Evolutionary conservation across 768 basidiomycete species (phyloP), one percentile per base, ranked within the genome.

Genomic region (Amanita phalloides): DNA sequence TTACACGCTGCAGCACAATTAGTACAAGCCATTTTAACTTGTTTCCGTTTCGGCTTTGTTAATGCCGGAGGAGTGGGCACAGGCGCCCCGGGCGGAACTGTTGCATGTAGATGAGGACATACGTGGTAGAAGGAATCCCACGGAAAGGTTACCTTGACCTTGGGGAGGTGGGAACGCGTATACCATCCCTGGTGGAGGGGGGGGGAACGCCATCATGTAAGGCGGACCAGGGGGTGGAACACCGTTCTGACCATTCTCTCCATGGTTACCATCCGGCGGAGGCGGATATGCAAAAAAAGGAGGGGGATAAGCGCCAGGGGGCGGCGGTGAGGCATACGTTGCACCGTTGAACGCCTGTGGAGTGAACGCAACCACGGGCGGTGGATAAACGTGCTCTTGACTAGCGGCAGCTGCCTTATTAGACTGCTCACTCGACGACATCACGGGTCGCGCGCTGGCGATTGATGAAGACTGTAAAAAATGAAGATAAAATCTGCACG

Each of bases 21-120:
- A 20, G 88, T 91, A 66, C 89, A 91, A 70, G 89, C 89, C 71
- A 90, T 90, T 73, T 91, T 91, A 60, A 91, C 90, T 63, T 91
- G 89, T 59, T 81, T 81, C 55, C 89, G 86, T 67, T 91, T 91
- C 2, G 84, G 79, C 54, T 81, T 68, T 6, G 62, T 51, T 37
- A 63, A 43, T 0, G 67, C 62, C 3, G 64, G 47, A 3, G 67
- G 60, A 17, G 64, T 33, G 21, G 62, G 57, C 36, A 54, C 58
- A 36, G 61, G 58, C 52, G 62, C 59, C 10, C 51, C 51, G 2
- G 64, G 61, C 28, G 65, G 56, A 38, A 48, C 49, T 45, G 14
- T 53, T 47, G 57, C 50, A 14, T 17, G 17, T 17, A 6, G 14
- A 38, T 51, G n/a, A 51, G 37, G 23, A 25, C 17, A 44, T 17